Evolutionary conservation across 352 stramenopile genomes (phyloP).

Genomic region (Phytophthora capsici): DNA sequence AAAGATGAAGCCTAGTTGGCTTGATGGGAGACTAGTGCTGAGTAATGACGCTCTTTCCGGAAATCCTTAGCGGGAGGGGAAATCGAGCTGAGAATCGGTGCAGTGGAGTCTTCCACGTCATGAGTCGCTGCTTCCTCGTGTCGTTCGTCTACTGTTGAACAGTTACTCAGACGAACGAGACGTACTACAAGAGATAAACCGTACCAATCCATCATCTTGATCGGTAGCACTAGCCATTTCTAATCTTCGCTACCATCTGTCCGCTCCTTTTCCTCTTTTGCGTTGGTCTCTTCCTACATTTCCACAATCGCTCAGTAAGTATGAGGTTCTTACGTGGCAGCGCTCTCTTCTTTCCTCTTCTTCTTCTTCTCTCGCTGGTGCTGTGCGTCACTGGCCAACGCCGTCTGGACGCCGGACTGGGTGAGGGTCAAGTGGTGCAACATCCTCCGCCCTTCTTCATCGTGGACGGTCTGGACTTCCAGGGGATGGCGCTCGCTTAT

Average conservation of each 20-base stretch:
- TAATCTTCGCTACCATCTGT: slow-evolving; percentile 4
- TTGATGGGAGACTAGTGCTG: slow-evolving; percentile 30
- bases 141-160: slow-evolving; percentile 5
- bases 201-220: slow-evolving; percentile 26
- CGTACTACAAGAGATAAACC: neutral
- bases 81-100: slow-evolving; percentile 73
- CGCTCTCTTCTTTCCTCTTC: neutral
- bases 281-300: slow-evolving; percentile 16
- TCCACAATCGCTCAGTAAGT: neutral
- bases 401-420: slow-evolving; percentile 26
- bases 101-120: slow-evolving; percentile 17
- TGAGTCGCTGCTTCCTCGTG: slow-evolving; percentile 36
- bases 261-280: slow-evolving; percentile 13
- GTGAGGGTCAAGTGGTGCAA: slow-evolving; percentile 54
- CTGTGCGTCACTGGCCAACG: slow-evolving; percentile 17
- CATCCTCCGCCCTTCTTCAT: slow-evolving; percentile 61
- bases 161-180: neutral
- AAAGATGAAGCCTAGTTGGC: slow-evolving; percentile 9
- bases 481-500: slow-evolving; percentile 53
- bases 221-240: slow-evolving; percentile 28
- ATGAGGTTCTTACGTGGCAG: slow-evolving; percentile 4
- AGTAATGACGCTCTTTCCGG: slow-evolving; percentile 84
- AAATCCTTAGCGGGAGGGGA: slow-evolving; percentile 75
- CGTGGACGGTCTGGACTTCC: slow-evolving; percentile 54
- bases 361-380: slow-evolving; percentile 10